These are phyloP conservation scores for Coemansia sp. DNA, from an alignment of 192 early-diverging fungal genomes.

Conservation along the genomic window DNA sequence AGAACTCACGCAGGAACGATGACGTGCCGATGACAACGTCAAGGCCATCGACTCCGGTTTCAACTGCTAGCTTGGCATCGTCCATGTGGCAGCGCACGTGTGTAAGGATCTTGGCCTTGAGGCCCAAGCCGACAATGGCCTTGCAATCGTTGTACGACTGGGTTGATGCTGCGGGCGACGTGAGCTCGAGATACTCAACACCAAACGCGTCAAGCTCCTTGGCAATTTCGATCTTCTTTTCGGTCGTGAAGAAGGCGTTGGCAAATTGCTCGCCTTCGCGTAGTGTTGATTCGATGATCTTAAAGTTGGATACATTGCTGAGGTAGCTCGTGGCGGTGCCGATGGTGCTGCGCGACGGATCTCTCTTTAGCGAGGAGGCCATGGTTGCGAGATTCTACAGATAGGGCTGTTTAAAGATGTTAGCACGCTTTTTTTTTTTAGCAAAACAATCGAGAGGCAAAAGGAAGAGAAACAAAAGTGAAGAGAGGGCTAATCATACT, in stretches of 20 bases:
- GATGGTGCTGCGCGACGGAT: slow-evolving; percentile 54
- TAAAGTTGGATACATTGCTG: slow-evolving; percentile 86
- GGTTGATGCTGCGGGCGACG: slow-evolving; percentile 94
- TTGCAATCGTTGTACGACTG: slow-evolving; percentile 92
- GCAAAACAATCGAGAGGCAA: background rate
- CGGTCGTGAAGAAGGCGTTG: slow-evolving; percentile 97
- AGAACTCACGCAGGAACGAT: slow-evolving; percentile 94
- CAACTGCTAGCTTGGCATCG: slow-evolving; percentile 93
- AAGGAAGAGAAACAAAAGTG: background rate
- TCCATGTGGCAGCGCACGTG: slow-evolving; percentile 99
- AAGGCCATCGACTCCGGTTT: slow-evolving; percentile 96
- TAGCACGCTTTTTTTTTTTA: background rate
- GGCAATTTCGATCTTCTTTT: slow-evolving; percentile 97
- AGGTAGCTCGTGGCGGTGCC: slow-evolving; percentile 61
- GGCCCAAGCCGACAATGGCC: slow-evolving; percentile 85
- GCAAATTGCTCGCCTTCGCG: slow-evolving; percentile 99
- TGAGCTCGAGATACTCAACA: slow-evolving; percentile 98
- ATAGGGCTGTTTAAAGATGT: background rate
- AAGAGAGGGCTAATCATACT: too few species aligned
- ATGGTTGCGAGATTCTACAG: slow-evolving; percentile 42
- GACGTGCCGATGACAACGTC: slow-evolving; percentile 98
- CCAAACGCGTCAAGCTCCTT: slow-evolving; percentile 98
- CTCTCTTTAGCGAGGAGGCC: slow-evolving; percentile 32
- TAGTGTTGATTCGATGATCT: slow-evolving; percentile 95
- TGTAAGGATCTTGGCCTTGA: slow-evolving; percentile 97